A percentile compares a stretch with the other conserved stretches of the same genome.
Conservation (phyloP, 202 grass and related monocot species). For the Setaria italica region DNA sequence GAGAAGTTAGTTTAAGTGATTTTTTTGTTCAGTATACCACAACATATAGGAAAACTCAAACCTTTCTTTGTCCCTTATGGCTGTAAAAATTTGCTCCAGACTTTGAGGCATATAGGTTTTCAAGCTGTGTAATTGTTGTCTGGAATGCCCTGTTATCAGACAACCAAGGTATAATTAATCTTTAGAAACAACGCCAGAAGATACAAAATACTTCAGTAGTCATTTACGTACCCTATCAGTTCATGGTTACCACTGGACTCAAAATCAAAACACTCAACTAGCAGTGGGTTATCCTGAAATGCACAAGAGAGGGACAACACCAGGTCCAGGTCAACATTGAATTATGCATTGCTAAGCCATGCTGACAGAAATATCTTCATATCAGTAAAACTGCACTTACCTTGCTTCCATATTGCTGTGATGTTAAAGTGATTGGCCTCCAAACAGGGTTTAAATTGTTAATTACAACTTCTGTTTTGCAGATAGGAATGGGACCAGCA, state of each 20-base stretch:
- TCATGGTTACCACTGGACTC: constrained; percentile 78
- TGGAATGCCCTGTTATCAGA: constrained; percentile 73
- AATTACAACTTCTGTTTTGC: constrained; percentile 85
- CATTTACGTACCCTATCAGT: constrained; percentile 73
- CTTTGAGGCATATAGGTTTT: constrained; percentile 69
- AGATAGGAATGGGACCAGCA: constrained; percentile 77
- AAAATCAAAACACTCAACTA: constrained; percentile 98
- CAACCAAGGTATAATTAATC: constrained; percentile 41
- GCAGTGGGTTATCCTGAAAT: constrained; percentile 96
- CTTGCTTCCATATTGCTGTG: constrained; percentile 95
- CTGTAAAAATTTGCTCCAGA: constrained; percentile 70
- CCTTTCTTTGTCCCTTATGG: constrained; percentile 71
- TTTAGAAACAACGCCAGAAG: constrained; percentile 16
- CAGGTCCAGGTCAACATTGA: constrained; percentile 22
- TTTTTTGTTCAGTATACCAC: constrained; percentile 22
- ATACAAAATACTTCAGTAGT: constrained; percentile 31
- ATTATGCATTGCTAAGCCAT: constrained; percentile 22
- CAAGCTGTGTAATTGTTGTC: constrained; percentile 72
- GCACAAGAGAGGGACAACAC: constrained; percentile 11
- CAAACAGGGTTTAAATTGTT: constrained; percentile 88
- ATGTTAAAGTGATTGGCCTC: constrained; percentile 76
- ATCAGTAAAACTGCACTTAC: constrained; percentile 50
- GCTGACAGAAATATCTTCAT: constrained; percentile 21
- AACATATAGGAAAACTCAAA: constrained; percentile 16
- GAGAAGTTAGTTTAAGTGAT: not conserved